Percentiles rank a stretch among this genome's conserved stretches.
phyloP scores from a whole-genome alignment of 169 alveolate genomes.

The Besnoitia besnoiti region DNA sequence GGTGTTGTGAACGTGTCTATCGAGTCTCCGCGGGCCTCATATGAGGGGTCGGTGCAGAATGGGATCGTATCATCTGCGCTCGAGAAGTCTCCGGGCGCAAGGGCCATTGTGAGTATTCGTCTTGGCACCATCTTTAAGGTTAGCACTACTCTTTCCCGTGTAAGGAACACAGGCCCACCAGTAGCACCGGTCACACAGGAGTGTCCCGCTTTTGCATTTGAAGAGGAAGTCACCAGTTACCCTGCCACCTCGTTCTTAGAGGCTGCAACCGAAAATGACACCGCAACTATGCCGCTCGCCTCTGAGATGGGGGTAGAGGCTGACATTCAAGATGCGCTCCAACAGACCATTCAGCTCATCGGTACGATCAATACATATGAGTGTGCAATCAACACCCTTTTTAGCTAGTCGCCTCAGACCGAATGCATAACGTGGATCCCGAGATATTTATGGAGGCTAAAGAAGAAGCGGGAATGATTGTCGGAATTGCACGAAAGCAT shows the following conservation, averaged over 20 bases:
- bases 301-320: background rate
- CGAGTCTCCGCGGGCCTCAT: constrained; percentile 84
- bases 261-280: background rate
- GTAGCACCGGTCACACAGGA: background rate
- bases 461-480: constrained; percentile 81
- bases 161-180: background rate
- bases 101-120: constrained; percentile 69
- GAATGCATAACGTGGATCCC: constrained; percentile 88
- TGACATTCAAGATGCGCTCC: background rate
- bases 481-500: constrained; percentile 83
- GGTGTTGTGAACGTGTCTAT: constrained; percentile 86
- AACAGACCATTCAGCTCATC: background rate
- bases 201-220: no score
- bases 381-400: background rate
- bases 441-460: constrained; percentile 80
- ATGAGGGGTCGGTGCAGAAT: constrained; percentile 84
- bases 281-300: background rate
- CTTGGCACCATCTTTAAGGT: constrained; percentile 72
- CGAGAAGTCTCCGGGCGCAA: background rate
- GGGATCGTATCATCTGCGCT: constrained; percentile 77
- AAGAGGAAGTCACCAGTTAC: background rate
- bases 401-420: constrained; percentile 73
- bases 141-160: background rate
- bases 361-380: background rate
- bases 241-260: constrained; percentile 17